Evolutionary conservation across 202 grass and related monocot species (phyloP), one percentile per base, ranked within the genome.

Genomic region (Zoysia matrella): DNA sequence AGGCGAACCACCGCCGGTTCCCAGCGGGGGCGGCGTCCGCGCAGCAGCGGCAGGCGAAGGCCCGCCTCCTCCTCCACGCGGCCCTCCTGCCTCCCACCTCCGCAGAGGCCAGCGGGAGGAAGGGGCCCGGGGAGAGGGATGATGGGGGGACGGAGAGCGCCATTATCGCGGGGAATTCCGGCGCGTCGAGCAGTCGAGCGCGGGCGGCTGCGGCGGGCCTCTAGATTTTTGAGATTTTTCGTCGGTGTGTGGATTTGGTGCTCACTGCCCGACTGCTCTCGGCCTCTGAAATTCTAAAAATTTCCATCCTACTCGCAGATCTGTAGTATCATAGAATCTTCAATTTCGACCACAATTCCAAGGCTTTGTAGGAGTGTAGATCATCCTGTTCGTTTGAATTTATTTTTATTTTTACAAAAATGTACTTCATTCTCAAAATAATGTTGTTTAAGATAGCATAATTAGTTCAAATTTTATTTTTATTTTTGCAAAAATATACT

Each of bases 121-220:
- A 58, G 63, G 55, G 78, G 87, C 44, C 52, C 3, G 40, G 61
- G 83, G 30, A 76, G 5, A 86, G 75, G 51, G 22, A 30, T 30
- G 47, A 46, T 44, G 83, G 76, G 46, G 85, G 86, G 80, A 93
- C 72, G 47, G 82, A 82, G 79, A 97, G 88, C 82, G 88, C 94
- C 94, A 97, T 97, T 57, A 61, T 30, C 42, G 11, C 0, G 11
- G 58, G n/a, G 36, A 10, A 16, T 61, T 7, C 58, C 46, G 66
- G 30, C 42, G 15, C 1, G 22, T 30, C 22, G 22, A 30, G 22
- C 22, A 30, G n/a, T 39, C 8, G 41, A 10, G 36, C 65, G 11
- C 12, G 56, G 14, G 44, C 15, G 47, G 57, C 6, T 6, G 67
- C 3, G 36, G 30, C 62, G 2, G 4, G 53, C 42, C 14, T 48